Evolutionary conservation across 2,329 filamentous ascomycete species (phyloP).

Genomic region (Pseudocercospora macadamiae): DNA sequence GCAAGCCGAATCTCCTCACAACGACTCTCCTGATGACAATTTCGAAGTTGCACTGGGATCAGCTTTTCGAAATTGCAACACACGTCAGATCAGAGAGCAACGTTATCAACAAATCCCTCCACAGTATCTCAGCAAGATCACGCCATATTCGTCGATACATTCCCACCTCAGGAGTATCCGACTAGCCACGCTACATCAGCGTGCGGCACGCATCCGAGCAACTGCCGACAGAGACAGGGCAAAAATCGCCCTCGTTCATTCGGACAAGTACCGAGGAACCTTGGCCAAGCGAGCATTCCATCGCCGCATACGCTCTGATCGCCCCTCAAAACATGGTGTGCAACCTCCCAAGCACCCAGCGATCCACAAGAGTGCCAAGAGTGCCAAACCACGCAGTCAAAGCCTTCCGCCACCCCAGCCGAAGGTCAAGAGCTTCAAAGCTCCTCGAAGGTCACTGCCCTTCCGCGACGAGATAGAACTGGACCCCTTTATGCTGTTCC

Average conservation of each 20-base stretch:
- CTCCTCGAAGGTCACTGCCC: conserved; percentile 3
- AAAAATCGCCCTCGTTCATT: background rate
- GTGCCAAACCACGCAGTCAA: conserved; percentile 4
- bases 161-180: background rate
- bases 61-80: background rate
- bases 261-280: background rate
- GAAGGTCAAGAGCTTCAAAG: background rate
- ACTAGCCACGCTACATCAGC: background rate
- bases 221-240: conserved; percentile 3
- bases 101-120: background rate
- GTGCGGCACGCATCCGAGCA: background rate
- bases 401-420: background rate
- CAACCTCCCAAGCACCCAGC: background rate
- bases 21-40: background rate
- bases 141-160: background rate
- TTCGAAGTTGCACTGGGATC: background rate
- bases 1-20: background rate
- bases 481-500: conserved; percentile 6
- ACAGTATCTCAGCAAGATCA: background rate
- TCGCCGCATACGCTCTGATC: background rate
- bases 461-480: background rate
- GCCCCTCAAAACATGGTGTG: background rate
- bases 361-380: background rate
- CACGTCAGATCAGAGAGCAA: background rate
- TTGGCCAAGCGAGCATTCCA: background rate